These are phyloP conservation scores for Blastobotrys parvus DNA, from an alignment of 805 yeast genomes.

Conservation along the genomic window DNA sequence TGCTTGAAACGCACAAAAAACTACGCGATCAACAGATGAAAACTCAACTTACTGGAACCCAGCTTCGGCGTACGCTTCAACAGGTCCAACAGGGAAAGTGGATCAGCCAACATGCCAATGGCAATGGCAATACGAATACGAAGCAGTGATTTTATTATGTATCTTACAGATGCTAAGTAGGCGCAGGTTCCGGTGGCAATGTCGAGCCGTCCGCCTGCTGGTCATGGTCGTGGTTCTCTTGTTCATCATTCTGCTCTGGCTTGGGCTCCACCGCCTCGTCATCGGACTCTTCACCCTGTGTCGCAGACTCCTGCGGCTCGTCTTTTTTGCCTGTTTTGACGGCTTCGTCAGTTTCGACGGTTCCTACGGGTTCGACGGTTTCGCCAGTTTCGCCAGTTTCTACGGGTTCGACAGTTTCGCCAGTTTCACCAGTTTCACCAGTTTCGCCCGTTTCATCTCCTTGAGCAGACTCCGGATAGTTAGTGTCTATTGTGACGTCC, in stretches of 20 bases:
- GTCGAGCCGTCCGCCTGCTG: too few relatives aligned
- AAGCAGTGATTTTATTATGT: too few relatives aligned
- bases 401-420: slow-evolving; percentile 11
- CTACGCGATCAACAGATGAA: slow-evolving; percentile 10
- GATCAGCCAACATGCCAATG: background rate
- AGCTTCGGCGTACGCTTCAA: slow-evolving; percentile 6
- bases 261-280: slow-evolving; percentile 1
- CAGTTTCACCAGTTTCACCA: slow-evolving; percentile 8
- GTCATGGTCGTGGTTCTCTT: background rate
- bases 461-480: too few relatives aligned
- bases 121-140: background rate
- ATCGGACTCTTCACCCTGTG: background rate
- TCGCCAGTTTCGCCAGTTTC: slow-evolving; percentile 23
- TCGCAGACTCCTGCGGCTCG: slow-evolving; percentile 14
- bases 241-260: background rate
- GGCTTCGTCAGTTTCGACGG: slow-evolving; percentile 24
- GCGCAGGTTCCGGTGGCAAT: too few relatives aligned
- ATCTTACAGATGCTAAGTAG: too few relatives aligned
- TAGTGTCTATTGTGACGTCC: too few relatives aligned
- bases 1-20: slow-evolving; percentile 7
- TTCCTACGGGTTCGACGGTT: slow-evolving; percentile 21
- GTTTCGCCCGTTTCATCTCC: too few relatives aligned
- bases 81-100: slow-evolving; percentile 8
- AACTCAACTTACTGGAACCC: slow-evolving; percentile 9
- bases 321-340: slow-evolving; percentile 27